Base-by-base conservation (phyloP, 495 filamentous ascomycete genomes). In the Neurospora sp. region DNA sequence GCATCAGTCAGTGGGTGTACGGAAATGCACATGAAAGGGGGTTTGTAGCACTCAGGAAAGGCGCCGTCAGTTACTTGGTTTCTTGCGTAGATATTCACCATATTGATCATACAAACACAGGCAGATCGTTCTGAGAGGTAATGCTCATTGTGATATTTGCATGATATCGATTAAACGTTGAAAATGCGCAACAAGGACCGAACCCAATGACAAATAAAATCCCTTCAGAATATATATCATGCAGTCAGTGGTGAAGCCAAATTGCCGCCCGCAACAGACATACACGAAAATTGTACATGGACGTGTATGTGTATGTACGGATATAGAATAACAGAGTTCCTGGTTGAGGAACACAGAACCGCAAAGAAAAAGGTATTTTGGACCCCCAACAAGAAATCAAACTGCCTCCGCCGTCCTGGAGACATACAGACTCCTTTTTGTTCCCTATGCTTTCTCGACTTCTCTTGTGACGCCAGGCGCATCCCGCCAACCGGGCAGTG, bases 81-180 rank as follows among this genome's bases (percentile, higher is more conserved):
- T 65, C 35, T 8, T 35, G 20, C 20, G 47, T 20, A 59, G 20
- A 59, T 59, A 59, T 59, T 27, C 20, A 14, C 47, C 47, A 59
- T 27, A 14, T 27, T 59, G 10, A 31, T 27, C 22, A 59, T 70
- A n/a, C 53, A 39, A 20, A 40, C 9, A 74, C 22, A 59, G 40
- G 47, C 42, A 72, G 20, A 37, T n/a, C 40, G 31, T 65, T 35
- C 14, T 8, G 14, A 8, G 27, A 65, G 22, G 53, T 65, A 65
- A 65, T 65, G 27, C 53, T 35, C 53, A 65, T 65, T 35, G 53
- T 65, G 53, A 18, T 65, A 37, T 65, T 65, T 39, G 44, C 38
- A 70, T 76, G 73, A 73, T 76, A 76, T 76, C 75, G 75, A 73
- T 76, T 73, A 53, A 44, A 73, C 53, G 14, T 65, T 65, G 12